These are phyloP conservation scores for Tuber calosporum DNA, from an alignment of 495 filamentous ascomycete genomes.

Conservation along the genomic window DNA sequence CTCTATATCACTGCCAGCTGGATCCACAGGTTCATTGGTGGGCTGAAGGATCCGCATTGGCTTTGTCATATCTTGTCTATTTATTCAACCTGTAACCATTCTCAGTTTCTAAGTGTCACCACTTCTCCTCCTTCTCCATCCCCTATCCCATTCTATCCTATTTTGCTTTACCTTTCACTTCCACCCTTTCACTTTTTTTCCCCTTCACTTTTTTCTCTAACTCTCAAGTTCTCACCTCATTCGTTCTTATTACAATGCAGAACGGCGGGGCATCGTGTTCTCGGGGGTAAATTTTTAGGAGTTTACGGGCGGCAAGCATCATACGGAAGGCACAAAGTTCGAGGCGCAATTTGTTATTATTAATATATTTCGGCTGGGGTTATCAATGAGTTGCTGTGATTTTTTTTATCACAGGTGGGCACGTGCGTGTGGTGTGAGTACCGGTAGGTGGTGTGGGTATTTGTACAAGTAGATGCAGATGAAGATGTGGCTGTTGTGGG, in stretches of 20 bases:
- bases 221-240: not conserved
- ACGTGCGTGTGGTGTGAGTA: not conserved
- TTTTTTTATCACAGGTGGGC: not conserved
- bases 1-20: constrained; percentile 30
- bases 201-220: not conserved
- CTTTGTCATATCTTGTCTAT: not conserved
- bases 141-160: not conserved
- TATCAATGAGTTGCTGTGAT: not conserved
- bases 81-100: not conserved
- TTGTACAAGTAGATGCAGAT: not conserved
- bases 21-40: constrained; percentile 16
- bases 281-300: not conserved
- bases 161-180: not conserved
- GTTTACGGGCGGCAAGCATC: constrained; percentile 5
- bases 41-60: not conserved
- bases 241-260: not conserved
- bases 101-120: not conserved
- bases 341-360: constrained; percentile 1
- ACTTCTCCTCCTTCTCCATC: not conserved
- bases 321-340: constrained; percentile 1
- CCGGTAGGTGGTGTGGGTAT: not conserved
- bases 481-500: not conserved
- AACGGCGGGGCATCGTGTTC: constrained; percentile 1
- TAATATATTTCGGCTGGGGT: not conserved
- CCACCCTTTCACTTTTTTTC: not conserved